phyloP scores from a whole-genome alignment of 1,284 basidiomycete genomes.

The Meira nashicola region DNA sequence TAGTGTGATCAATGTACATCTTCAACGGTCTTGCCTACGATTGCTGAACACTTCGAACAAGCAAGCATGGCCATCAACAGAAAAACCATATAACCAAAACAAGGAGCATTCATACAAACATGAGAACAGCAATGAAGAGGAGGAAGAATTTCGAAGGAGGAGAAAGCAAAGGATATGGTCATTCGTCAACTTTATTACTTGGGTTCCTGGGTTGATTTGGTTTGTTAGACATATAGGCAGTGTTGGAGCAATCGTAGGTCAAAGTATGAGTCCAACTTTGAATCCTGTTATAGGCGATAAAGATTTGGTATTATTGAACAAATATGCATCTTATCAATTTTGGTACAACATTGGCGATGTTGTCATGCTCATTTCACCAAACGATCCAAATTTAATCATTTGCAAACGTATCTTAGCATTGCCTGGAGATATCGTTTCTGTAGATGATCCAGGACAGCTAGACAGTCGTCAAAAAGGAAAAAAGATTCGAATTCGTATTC shows the following conservation, averaged over 20 bases:
- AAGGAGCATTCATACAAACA: too few species aligned
- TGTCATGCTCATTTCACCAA: slow-evolving; percentile 58
- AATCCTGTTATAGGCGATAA: slow-evolving; percentile 3
- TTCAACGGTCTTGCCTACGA: too few species aligned
- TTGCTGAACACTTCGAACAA: too few species aligned
- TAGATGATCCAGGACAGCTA: not conserved
- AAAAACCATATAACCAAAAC: too few species aligned
- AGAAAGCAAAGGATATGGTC: too few species aligned
- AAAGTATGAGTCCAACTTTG: slow-evolving; percentile 35
- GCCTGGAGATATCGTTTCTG: slow-evolving; percentile 57
- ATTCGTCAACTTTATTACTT: slow-evolving; percentile 44
- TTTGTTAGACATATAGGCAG: slow-evolving; percentile 56
- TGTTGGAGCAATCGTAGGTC: slow-evolving; percentile 56
- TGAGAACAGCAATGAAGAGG: too few species aligned
- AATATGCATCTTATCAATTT: not conserved
- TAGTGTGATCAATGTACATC: too few species aligned
- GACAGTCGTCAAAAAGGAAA: slow-evolving; percentile 5
- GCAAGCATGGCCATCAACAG: too few species aligned
- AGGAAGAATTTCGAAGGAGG: too few species aligned
- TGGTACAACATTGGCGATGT: slow-evolving; percentile 55
- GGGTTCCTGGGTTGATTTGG: slow-evolving; percentile 58
- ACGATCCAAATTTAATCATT: slow-evolving; percentile 56
- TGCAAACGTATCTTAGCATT: slow-evolving; percentile 59
- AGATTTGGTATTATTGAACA: slow-evolving; percentile 6
- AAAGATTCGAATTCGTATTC: slow-evolving; percentile 34